Evolutionary conservation across 2,329 filamentous ascomycete genomes (phyloP), one percentile per base, ranked within the genome.

Genomic region (Saccharata proteae): DNA sequence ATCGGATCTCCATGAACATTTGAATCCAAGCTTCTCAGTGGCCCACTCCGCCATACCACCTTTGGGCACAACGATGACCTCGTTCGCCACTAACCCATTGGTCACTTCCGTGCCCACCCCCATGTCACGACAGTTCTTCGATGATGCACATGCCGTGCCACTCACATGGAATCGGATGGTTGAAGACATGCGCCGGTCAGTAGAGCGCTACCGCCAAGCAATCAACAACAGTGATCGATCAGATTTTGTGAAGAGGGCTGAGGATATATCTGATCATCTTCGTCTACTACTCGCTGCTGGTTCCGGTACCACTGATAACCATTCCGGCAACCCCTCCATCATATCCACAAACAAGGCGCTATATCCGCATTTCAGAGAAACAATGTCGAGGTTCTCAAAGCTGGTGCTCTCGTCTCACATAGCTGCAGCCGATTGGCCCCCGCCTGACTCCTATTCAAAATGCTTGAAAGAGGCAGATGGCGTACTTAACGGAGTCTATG

Each of bases 301-400:
- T 6, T 98, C 90, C 19, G 85, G 88, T 34, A 98, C 90, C 2
- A 98, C 90, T 0, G 90, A 98, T 58, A 98, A 98, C 50, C 90
- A 98, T 54, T 96, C 90, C 13, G 90, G 90, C 24, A 93, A 96
- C 44, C 90, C 90, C 4, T 96, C 90, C n/a, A 94, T 98, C 47
- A 98, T 98, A 38, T 94, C 86, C 5, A 92, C 84, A 4, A 98
- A 98, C 64, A 96, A 96, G 55, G 82, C 85, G 0, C 65, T 98
- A 11, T 96, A 96, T 50, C 90, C 90, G 15, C 86, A 96, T 57
- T 98, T 98, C 59, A 71, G 90, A 32, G 90, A 96, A 52, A 96
- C 96, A 77, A 98, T 98, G 90, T 96, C 90, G 26, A 86, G 93
- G 46, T 98, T 98, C 55, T 96, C 90, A n/a, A 98, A 98, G 55